These are phyloP conservation scores for Umbelopsis sp. DNA, from an alignment of 371 early-diverging fungal genomes.

Conservation along the genomic window DNA sequence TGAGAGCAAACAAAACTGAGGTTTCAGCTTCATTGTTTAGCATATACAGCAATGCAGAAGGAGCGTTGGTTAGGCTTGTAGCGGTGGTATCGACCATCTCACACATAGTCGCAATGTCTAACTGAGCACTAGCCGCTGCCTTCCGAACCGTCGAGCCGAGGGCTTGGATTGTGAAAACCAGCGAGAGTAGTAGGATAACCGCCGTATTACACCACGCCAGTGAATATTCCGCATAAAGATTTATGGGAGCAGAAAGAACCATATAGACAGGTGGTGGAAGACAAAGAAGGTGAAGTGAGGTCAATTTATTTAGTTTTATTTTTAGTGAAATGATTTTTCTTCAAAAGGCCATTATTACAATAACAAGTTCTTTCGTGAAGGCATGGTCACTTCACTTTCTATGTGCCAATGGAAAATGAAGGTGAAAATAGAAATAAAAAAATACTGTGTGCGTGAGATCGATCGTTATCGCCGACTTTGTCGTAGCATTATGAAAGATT, in stretches of 20 bases:
- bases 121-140: background rate
- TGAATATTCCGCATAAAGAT: conserved; percentile 13
- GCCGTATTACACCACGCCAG: conserved; percentile 10
- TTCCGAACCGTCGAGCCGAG: background rate
- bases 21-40: conserved; percentile 10
- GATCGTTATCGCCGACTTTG: background rate
- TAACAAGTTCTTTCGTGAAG: too few relatives aligned
- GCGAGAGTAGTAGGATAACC: conserved; percentile 13
- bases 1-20: conserved; percentile 9
- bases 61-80: background rate
- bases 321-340: too few relatives aligned
- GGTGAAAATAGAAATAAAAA: too few relatives aligned
- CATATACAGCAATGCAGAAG: background rate
- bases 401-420: too few relatives aligned
- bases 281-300: background rate
- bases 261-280: background rate
- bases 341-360: too few relatives aligned
- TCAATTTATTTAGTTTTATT: too few relatives aligned
- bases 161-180: background rate
- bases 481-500: conserved; percentile 4
- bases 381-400: too few relatives aligned
- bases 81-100: conserved; percentile 1
- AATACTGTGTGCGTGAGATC: background rate
- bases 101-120: background rate
- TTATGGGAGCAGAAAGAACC: conserved; percentile 1